Evolutionary conservation across 495 filamentous ascomycete species (phyloP), one percentile per base, ranked within the genome.

Genomic region (Friedmanniomyces simplex): DNA sequence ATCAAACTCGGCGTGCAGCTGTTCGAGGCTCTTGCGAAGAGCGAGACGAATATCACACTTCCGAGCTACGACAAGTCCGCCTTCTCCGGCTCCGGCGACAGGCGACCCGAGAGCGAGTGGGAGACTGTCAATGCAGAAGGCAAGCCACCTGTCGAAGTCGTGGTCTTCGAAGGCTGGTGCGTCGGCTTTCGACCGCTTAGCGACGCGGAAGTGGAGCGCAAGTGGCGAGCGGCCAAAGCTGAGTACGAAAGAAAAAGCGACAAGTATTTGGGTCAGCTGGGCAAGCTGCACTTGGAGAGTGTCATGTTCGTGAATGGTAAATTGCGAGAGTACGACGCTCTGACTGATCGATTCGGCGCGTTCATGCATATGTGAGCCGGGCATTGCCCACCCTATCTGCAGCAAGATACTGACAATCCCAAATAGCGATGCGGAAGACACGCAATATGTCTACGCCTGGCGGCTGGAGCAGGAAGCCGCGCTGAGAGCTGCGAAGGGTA

Each of bases 91-190:
- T 76, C 83, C 50, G 93, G 93, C 8, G 91, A 96, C 71, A 85
- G 90, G 18, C 70, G 79, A 1, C 79, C 82, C 0, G 68, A 74
- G 36, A 70, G 64, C 3, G 58, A 75, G 47, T 95, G 88, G 87
- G 64, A 76, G 47, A 66, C 67, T 0, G 79, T 88, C 24, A 89
- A 89, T 71, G 64, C 57, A 16, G 76, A 77, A 11, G 76, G 70
- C 1, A 70, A 75, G 51, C 57, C 72, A 14, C 73, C 69, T 37
- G 71, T 87, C 25, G 74, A 82, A 55, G 77, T 87, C 21, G 75
- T 96, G 1, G 80, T 97, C 45, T 83, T 97, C 55, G 91, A 97
- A 67, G 91, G 91, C 16, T 97, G 91, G 91, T 82, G 87, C 70
- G 84, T 95, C 32, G 91, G 90, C 1, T 96, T 97, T 72, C 79